phyloP scores from a whole-genome alignment of 83 land plant species.

The Picea abies region DNA sequence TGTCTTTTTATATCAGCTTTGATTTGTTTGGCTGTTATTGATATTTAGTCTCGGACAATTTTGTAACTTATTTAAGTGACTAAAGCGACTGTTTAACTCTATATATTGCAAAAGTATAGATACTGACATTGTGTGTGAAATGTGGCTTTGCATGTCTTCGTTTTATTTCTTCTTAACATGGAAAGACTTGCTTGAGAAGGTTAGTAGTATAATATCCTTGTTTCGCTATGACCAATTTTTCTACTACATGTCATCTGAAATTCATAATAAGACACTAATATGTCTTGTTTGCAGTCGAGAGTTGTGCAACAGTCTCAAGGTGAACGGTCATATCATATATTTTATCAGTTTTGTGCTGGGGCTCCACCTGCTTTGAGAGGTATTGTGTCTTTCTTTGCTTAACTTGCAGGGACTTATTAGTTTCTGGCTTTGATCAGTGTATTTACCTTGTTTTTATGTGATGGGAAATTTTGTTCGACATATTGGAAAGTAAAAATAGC shows the following conservation, averaged over 20 bases:
- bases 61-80: neutral
- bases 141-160: neutral
- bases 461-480: neutral
- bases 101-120: neutral
- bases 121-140: slow-evolving; percentile 4
- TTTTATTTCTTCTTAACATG: neutral
- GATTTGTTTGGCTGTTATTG: neutral
- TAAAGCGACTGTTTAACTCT: neutral
- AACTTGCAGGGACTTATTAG: slow-evolving; percentile 3
- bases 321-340: no score
- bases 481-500: slow-evolving; percentile 2
- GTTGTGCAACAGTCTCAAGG: slow-evolving; percentile 97
- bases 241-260: neutral
- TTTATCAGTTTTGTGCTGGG: slow-evolving; percentile 99
- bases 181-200: slow-evolving; percentile 96
- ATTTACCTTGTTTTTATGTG: neutral
- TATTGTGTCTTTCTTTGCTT: slow-evolving; percentile 17
- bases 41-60: neutral
- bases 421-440: neutral
- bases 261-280: neutral
- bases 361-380: slow-evolving; percentile 85
- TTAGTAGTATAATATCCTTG: slow-evolving; percentile 23
- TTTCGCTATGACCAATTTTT: neutral
- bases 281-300: slow-evolving; percentile 70
- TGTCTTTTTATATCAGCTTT: neutral